These are phyloP conservation scores for Penicillium odoratum DNA, from an alignment of 495 filamentous ascomycete species.

Conservation along the genomic window DNA sequence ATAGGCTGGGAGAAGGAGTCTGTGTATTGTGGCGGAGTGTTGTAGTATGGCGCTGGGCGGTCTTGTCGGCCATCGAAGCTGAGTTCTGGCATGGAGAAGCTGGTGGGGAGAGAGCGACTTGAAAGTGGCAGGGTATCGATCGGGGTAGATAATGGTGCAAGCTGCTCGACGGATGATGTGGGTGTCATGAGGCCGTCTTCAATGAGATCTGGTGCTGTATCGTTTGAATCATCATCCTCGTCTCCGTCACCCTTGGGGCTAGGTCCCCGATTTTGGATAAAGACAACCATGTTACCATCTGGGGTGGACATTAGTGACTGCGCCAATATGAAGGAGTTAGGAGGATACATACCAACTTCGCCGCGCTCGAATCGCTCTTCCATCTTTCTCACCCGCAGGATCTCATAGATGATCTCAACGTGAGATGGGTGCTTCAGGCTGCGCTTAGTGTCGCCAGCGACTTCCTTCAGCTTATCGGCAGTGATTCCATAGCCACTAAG, in stretches of 20 bases:
- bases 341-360: slow-evolving; percentile 47
- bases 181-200: slow-evolving; percentile 36
- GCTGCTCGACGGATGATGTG: slow-evolving; percentile 34
- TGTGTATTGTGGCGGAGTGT: slow-evolving; percentile 33
- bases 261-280: slow-evolving; percentile 39
- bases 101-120: slow-evolving; percentile 19
- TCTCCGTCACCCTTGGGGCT: slow-evolving; percentile 35
- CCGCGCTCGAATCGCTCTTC: slow-evolving; percentile 53
- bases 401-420: slow-evolving; percentile 49
- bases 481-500: slow-evolving; percentile 37
- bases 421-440: slow-evolving; percentile 38
- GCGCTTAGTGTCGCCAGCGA: slow-evolving; percentile 42
- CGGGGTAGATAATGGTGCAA: slow-evolving; percentile 29
- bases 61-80: slow-evolving; percentile 38
- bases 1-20: slow-evolving; percentile 37
- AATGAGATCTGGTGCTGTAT: slow-evolving; percentile 26
- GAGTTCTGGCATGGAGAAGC: slow-evolving; percentile 35
- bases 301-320: slow-evolving; percentile 6
- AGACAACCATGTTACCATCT: slow-evolving; percentile 42
- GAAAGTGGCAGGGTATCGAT: slow-evolving; percentile 27
- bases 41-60: slow-evolving; percentile 27
- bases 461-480: slow-evolving; percentile 42
- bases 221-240: slow-evolving; percentile 34
- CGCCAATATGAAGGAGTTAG: not conserved
- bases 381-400: slow-evolving; percentile 53